Conservation (phyloP, 1,139 yeast species). For the Candida smagusa region DNA sequence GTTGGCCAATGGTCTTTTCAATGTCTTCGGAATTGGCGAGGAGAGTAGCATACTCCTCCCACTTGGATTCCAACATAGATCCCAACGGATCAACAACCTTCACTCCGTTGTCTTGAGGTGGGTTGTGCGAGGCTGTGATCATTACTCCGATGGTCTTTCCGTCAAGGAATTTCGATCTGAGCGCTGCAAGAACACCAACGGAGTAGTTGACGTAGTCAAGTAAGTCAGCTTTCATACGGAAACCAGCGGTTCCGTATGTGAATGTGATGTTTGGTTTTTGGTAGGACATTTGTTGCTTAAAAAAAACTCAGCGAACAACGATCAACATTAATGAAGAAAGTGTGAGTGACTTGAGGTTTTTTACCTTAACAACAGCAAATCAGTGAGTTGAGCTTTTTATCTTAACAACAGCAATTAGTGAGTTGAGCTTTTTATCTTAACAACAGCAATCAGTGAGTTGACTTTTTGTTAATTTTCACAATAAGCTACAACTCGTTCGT, state of each 20-base stretch:
- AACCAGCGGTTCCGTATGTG: slow-evolving; percentile 95
- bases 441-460: too few relatives aligned
- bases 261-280: slow-evolving; percentile 49
- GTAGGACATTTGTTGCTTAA: slow-evolving; percentile 11
- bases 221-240: slow-evolving; percentile 69
- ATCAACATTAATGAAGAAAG: neutral
- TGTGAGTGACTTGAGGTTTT: neutral
- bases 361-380: too few relatives aligned
- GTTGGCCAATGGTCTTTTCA: slow-evolving; percentile 20
- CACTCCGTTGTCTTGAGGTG: slow-evolving; percentile 94
- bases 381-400: too few relatives aligned
- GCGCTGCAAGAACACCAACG: slow-evolving; percentile 76
- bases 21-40: slow-evolving; percentile 66
- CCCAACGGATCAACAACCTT: slow-evolving; percentile 93
- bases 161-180: slow-evolving; percentile 68
- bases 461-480: too few relatives aligned
- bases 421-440: too few relatives aligned
- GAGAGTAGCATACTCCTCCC: slow-evolving; percentile 82
- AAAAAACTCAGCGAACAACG: neutral
- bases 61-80: slow-evolving; percentile 78
- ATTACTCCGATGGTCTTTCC: slow-evolving; percentile 82
- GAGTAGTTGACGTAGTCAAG: slow-evolving; percentile 84
- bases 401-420: too few relatives aligned
- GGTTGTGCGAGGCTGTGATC: slow-evolving; percentile 97
- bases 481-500: too few relatives aligned